These are phyloP conservation scores for Achaetomium macrosporum DNA, from an alignment of 2,329 filamentous ascomycete species.

Conservation along the genomic window DNA sequence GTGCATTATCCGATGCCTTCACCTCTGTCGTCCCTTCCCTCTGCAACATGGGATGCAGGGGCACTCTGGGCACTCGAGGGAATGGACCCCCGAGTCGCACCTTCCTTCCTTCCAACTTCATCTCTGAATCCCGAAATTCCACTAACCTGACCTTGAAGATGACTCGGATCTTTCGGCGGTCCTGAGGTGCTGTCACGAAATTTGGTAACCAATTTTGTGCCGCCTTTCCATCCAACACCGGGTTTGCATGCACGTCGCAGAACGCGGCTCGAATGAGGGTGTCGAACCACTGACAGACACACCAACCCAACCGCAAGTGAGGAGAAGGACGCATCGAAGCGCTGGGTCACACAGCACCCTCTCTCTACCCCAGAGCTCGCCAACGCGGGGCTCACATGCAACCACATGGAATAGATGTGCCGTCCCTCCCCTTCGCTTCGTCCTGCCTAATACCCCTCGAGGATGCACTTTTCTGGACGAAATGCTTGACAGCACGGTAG, in stretches of 20 bases:
- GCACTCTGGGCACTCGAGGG: too few relatives aligned
- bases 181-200: too few relatives aligned
- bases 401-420: not conserved
- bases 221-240: too few relatives aligned
- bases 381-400: not conserved
- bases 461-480: not conserved
- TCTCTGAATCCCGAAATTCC: too few relatives aligned
- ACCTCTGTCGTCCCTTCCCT: not conserved
- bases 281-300: not conserved
- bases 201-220: too few relatives aligned
- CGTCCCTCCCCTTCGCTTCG: not conserved
- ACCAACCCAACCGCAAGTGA: not conserved
- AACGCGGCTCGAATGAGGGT: too few relatives aligned
- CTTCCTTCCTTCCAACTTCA: not conserved
- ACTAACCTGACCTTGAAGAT: too few relatives aligned
- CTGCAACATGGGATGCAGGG: not conserved
- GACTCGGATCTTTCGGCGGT: too few relatives aligned
- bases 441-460: not conserved
- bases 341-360: conserved; percentile 11
- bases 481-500: conserved; percentile 4
- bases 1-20: conserved; percentile 25
- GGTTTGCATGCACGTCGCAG: too few relatives aligned
- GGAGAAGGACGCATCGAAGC: conserved; percentile 2
- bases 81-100: not conserved
- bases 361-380: not conserved